Evolutionary conservation across 352 stramenopile genomes (phyloP).

Genomic region (Globisporangium recalcitrans): DNA sequence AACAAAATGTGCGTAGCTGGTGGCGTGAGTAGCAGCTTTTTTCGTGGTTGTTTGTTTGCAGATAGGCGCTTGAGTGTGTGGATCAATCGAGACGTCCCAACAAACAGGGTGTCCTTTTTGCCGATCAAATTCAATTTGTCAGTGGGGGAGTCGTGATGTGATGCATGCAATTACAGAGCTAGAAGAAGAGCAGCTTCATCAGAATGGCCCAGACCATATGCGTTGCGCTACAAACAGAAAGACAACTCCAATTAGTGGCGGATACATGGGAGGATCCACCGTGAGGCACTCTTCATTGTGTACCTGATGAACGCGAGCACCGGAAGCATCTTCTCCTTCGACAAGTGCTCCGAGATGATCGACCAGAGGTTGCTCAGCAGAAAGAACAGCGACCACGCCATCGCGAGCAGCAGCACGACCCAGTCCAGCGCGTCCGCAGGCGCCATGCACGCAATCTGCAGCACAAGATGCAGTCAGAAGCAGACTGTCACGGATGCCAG

Average conservation of each 20-base stretch:
- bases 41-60: not conserved
- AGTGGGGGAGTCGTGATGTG: too few relatives aligned
- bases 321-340: constrained; percentile 86
- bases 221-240: constrained; percentile 33
- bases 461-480: not conserved
- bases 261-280: too few relatives aligned
- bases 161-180: constrained; percentile 10
- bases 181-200: constrained; percentile 88
- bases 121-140: not conserved
- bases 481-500: not conserved
- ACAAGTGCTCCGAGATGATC: constrained; percentile 69
- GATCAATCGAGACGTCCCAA: not conserved
- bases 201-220: constrained; percentile 81
- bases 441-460: constrained; percentile 70
- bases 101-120: not conserved
- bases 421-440: constrained; percentile 74
- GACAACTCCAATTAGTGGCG: too few relatives aligned
- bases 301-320: constrained; percentile 79
- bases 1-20: not conserved
- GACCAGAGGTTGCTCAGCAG: constrained; percentile 74
- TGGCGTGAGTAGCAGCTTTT: not conserved
- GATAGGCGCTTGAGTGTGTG: not conserved
- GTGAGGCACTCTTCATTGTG: not conserved
- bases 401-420: constrained; percentile 71
- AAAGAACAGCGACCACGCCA: constrained; percentile 85